These are phyloP conservation scores for Aspergillus sparsus DNA, from an alignment of 495 filamentous ascomycete genomes.

Conservation along the genomic window DNA sequence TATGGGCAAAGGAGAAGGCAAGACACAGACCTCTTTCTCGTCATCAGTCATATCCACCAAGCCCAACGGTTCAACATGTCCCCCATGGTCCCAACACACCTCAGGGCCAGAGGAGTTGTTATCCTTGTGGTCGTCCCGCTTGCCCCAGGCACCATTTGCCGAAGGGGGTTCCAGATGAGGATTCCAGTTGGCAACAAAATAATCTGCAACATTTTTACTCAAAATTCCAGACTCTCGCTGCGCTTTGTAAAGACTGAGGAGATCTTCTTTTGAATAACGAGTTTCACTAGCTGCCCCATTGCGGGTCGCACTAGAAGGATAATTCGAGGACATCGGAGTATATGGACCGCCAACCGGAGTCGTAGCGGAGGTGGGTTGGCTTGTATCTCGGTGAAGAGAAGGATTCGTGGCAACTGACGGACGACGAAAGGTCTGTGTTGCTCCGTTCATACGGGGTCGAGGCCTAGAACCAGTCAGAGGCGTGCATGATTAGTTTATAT, in stretches of 20 bases:
- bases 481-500: slow-evolving; percentile 24
- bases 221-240: slow-evolving; percentile 59
- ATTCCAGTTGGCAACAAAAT: slow-evolving; percentile 76
- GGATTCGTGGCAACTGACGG: slow-evolving; percentile 69
- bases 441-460: slow-evolving; percentile 71
- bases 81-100: slow-evolving; percentile 85
- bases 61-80: slow-evolving; percentile 69
- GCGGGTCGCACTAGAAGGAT: slow-evolving; percentile 47
- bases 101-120: slow-evolving; percentile 66
- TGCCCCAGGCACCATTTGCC: slow-evolving; percentile 71
- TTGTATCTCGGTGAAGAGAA: slow-evolving; percentile 52
- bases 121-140: slow-evolving; percentile 67
- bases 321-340: slow-evolving; percentile 58
- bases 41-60: slow-evolving; percentile 76
- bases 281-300: slow-evolving; percentile 57
- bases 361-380: slow-evolving; percentile 49
- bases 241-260: slow-evolving; percentile 71
- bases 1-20: slow-evolving; percentile 9
- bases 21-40: slow-evolving; percentile 72
- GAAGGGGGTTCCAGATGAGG: slow-evolving; percentile 65
- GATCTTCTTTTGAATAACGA: slow-evolving; percentile 80
- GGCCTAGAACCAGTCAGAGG: slow-evolving; percentile 46
- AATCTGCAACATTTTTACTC: slow-evolving; percentile 63
- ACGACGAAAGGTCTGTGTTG: slow-evolving; percentile 83
- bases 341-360: slow-evolving; percentile 58